phyloP scores from a whole-genome alignment of 345 rosid genomes.

The Mangifera indica region DNA sequence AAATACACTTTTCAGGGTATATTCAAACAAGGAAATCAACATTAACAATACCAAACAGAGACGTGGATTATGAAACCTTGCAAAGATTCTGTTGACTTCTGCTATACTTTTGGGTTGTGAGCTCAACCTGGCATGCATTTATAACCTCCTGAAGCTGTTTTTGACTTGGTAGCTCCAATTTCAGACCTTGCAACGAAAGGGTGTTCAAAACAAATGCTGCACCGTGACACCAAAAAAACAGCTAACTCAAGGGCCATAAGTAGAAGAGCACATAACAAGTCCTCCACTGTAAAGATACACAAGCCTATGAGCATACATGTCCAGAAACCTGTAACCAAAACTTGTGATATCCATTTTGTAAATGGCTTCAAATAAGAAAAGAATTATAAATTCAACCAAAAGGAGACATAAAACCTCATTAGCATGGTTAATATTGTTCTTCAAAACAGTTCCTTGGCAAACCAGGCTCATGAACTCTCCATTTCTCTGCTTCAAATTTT shows the following conservation, averaged over 20 bases:
- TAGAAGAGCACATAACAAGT: neutral
- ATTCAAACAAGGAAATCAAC: neutral
- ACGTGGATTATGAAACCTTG: constrained; percentile 50
- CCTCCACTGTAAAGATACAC: neutral
- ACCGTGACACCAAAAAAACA: neutral
- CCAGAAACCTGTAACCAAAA: neutral
- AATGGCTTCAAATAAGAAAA: neutral
- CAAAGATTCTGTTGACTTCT: constrained; percentile 42
- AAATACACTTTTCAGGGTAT: neutral
- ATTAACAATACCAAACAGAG: constrained; percentile 27
- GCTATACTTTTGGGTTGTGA: constrained; percentile 37
- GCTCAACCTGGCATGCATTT: constrained; percentile 36
- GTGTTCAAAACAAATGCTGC: constrained; percentile 51
- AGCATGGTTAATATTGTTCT: neutral
- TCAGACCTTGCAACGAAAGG: constrained; percentile 52
- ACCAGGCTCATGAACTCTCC: no score
- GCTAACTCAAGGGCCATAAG: neutral
- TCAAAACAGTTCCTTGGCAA: neutral
- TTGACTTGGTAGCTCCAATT: constrained; percentile 47
- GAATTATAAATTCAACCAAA: neutral
- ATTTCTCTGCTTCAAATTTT: no score
- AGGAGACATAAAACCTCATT: neutral
- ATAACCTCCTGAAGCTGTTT: constrained; percentile 52
- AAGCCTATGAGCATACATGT: neutral
- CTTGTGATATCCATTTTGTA: neutral